Evolutionary conservation across 768 basidiomycete genomes (phyloP).

Genomic region (Mycena rebaudengoi): DNA sequence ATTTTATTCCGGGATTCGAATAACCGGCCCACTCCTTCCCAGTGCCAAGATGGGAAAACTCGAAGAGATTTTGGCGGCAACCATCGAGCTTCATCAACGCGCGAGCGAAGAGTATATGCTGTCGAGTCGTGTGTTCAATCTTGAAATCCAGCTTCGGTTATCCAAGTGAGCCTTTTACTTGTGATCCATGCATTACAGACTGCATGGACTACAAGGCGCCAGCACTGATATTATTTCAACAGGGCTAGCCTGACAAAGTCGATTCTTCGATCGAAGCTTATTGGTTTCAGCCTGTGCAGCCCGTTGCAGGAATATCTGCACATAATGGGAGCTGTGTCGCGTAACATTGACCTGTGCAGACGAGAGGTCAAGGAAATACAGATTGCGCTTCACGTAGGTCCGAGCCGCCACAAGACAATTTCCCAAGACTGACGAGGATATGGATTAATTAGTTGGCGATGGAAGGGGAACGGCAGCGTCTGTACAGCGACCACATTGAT

Average conservation of each 20-base stretch:
- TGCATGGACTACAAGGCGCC: too few species aligned
- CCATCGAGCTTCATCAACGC: neutral
- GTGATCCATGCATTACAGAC: neutral
- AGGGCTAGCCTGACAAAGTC: constrained; percentile 8
- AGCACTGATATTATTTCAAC: too few species aligned
- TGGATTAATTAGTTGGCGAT: neutral
- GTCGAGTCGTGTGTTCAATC: constrained; percentile 5
- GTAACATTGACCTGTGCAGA: neutral
- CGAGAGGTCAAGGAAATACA: constrained; percentile 11
- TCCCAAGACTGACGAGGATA: neutral
- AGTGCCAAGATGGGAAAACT: constrained; percentile 3
- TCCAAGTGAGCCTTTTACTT: neutral
- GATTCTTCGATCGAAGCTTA: neutral
- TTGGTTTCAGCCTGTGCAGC: neutral
- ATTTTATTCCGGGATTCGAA: neutral
- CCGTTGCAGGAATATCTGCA: constrained; percentile 6
- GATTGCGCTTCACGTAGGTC: neutral
- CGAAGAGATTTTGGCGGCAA: neutral
- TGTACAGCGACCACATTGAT: constrained; percentile 1
- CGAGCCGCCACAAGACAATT: neutral
- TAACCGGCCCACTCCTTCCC: constrained; percentile 4
- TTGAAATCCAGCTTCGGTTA: constrained; percentile 9
- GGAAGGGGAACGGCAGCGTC: neutral
- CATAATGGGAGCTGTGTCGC: neutral
- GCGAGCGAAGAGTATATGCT: constrained; percentile 10